phyloP scores from a whole-genome alignment of 2,329 filamentous ascomycete species.

The Emmonsiellopsis sp. region DNA sequence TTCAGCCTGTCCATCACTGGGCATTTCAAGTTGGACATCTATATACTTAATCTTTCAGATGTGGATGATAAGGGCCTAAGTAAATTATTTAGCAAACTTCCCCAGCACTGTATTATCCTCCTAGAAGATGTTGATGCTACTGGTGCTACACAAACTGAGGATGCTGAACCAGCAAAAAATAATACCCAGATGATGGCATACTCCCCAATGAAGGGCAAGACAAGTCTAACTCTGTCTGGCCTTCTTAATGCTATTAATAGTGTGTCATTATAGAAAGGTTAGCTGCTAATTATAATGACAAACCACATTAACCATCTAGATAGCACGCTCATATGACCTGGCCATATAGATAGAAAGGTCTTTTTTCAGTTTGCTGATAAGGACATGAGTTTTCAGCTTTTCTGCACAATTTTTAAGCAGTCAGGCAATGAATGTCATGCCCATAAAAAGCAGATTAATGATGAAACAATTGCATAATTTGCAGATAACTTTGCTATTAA shows the following conservation, averaged over 20 bases:
- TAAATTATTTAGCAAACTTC: conserved; percentile 66
- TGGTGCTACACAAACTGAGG: conserved; percentile 2
- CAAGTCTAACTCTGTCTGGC: conserved; percentile 51
- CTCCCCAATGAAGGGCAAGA: not conserved
- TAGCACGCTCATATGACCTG: conserved; percentile 63
- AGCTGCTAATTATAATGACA: conserved; percentile 74
- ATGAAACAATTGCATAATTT: no score
- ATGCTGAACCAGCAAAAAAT: not conserved
- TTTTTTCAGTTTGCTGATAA: conserved; percentile 39
- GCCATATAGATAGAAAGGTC: conserved; percentile 62
- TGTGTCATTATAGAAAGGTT: conserved; percentile 68
- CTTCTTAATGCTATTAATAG: conserved; percentile 79
- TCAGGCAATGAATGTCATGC: no score
- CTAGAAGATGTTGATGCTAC: conserved; percentile 80
- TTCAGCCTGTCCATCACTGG: conserved; percentile 84
- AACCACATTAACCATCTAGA: conserved; percentile 64
- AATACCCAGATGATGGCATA: not conserved
- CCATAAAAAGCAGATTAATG: no score
- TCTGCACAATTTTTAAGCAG: conserved; percentile 15
- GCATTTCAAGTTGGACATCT: conserved; percentile 72
- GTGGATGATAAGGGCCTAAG: conserved; percentile 75
- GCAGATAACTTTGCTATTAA: no score
- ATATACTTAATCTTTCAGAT: conserved; percentile 74
- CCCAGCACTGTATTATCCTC: conserved; percentile 65
- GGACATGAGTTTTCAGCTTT: conserved; percentile 20